These are phyloP conservation scores for Seminavis robusta DNA, from an alignment of 108 stramenopile genomes.

Conservation along the genomic window DNA sequence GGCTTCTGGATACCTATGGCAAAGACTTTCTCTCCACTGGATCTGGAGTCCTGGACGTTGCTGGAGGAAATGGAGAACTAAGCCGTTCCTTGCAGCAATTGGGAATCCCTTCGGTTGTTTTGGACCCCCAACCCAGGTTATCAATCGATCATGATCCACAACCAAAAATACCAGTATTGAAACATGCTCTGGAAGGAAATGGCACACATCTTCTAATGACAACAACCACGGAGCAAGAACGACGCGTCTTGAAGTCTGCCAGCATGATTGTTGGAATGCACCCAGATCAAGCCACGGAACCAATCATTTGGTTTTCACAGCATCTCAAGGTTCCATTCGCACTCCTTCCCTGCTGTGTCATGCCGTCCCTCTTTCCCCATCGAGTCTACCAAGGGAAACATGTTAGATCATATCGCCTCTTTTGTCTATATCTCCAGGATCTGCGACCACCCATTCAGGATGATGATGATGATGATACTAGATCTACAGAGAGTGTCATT, in stretches of 20 bases:
- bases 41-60: conserved; percentile 65
- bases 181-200: conserved; percentile 41
- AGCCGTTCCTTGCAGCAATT: conserved; percentile 44
- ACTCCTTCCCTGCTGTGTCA: conserved; percentile 61
- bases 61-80: conserved; percentile 83
- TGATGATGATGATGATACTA: too few species aligned
- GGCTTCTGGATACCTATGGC: conserved; percentile 32
- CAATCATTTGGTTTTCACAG: conserved; percentile 59
- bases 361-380: conserved; percentile 53
- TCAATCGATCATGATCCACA: conserved; percentile 6
- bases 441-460: too few species aligned
- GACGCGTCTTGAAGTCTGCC: too few species aligned
- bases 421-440: conserved; percentile 57
- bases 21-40: conserved; percentile 17
- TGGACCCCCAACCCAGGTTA: conserved; percentile 60
- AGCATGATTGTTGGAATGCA: conserved; percentile 71
- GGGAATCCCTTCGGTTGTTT: conserved; percentile 46
- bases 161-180: conserved; percentile 32
- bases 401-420: conserved; percentile 41
- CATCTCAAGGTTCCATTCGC: conserved; percentile 58
- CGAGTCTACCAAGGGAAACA: conserved; percentile 16
- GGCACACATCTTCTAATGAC: conserved; percentile 34
- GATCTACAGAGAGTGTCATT: conserved; percentile 33
- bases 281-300: conserved; percentile 87
- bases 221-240: conserved; percentile 18